These are phyloP conservation scores for Venturia aucupariae DNA, from an alignment of 2,329 filamentous ascomycete species.

Conservation along the genomic window DNA sequence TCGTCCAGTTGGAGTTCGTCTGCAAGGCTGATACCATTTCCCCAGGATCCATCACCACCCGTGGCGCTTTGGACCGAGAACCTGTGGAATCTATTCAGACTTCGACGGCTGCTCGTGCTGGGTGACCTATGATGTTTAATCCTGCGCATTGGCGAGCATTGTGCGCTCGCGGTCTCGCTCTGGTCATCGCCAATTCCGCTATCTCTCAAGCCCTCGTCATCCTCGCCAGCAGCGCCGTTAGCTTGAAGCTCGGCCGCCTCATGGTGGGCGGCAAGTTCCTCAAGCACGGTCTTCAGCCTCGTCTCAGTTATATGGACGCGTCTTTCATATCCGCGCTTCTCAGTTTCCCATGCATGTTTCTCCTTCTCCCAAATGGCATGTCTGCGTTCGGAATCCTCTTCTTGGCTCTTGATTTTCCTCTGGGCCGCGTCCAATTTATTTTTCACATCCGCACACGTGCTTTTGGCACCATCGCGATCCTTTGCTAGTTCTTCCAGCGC, in stretches of 20 bases:
- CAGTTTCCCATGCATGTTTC: slow-evolving; percentile 74
- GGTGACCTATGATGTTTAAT: slow-evolving; percentile 50
- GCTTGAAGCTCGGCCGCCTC: slow-evolving; percentile 26
- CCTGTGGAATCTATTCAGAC: slow-evolving; percentile 50
- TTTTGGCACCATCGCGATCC: slow-evolving; percentile 78
- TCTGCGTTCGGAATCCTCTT: slow-evolving; percentile 71
- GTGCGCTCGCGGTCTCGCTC: slow-evolving; percentile 63
- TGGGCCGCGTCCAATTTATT: slow-evolving; percentile 69
- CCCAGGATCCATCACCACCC: slow-evolving; percentile 44
- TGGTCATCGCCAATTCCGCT: slow-evolving; percentile 40
- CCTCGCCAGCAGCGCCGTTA: slow-evolving; percentile 42
- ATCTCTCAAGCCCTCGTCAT: slow-evolving; percentile 53
- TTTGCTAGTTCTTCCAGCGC: slow-evolving; percentile 73
- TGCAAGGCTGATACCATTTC: slow-evolving; percentile 67
- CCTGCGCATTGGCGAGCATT: slow-evolving; percentile 30
- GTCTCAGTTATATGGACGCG: slow-evolving; percentile 85
- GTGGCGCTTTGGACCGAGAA: slow-evolving; percentile 60
- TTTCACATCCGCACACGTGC: slow-evolving; percentile 60
- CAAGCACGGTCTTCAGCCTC: slow-evolving; percentile 71
- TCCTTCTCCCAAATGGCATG: slow-evolving; percentile 78
- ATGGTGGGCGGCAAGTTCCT: slow-evolving; percentile 71
- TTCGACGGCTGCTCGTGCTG: slow-evolving; percentile 43
- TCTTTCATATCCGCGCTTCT: slow-evolving; percentile 72
- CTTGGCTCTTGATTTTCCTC: slow-evolving; percentile 67
- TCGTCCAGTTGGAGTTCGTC: slow-evolving; percentile 86